Evolutionary conservation across 768 basidiomycete genomes (phyloP).

Genomic region (Kwoniella sp.): DNA sequence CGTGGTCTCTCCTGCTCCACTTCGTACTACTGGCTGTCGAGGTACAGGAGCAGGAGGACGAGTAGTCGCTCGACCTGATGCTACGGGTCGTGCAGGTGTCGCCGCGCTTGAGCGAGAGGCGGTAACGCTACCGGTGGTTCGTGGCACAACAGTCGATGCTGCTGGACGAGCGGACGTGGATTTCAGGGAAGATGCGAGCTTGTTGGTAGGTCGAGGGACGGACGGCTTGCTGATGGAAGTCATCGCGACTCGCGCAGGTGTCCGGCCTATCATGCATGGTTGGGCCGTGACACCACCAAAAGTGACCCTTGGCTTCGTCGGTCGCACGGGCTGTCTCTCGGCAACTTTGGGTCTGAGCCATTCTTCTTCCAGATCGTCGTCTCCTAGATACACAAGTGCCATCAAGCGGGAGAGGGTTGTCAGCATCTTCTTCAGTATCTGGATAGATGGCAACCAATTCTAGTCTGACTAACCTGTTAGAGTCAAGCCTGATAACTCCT

Average conservation of each 20-base stretch:
- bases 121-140: too few relatives aligned
- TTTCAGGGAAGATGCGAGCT: not conserved
- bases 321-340: not conserved
- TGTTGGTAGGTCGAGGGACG: not conserved
- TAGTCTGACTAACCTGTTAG: slow-evolving; percentile 11
- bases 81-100: not conserved
- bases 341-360: slow-evolving; percentile 17
- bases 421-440: too few relatives aligned
- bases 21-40: slow-evolving; percentile 11
- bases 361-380: slow-evolving; percentile 22
- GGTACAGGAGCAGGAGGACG: slow-evolving; percentile 13
- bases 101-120: not conserved
- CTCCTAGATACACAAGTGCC: not conserved
- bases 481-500: not conserved
- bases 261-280: not conserved
- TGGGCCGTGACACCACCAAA: not conserved
- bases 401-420: too few relatives aligned
- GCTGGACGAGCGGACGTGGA: not conserved
- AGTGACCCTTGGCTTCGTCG: not conserved
- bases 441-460: too few relatives aligned
- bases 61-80: not conserved
- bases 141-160: not conserved
- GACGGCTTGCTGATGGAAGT: not conserved
- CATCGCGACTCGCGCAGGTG: not conserved
- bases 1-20: not conserved